Percentiles rank a stretch among this genome's conserved stretches.
Evolutionary conservation across 192 early-diverging fungal species (phyloP).

Genomic region (Coemansia sp.): DNA sequence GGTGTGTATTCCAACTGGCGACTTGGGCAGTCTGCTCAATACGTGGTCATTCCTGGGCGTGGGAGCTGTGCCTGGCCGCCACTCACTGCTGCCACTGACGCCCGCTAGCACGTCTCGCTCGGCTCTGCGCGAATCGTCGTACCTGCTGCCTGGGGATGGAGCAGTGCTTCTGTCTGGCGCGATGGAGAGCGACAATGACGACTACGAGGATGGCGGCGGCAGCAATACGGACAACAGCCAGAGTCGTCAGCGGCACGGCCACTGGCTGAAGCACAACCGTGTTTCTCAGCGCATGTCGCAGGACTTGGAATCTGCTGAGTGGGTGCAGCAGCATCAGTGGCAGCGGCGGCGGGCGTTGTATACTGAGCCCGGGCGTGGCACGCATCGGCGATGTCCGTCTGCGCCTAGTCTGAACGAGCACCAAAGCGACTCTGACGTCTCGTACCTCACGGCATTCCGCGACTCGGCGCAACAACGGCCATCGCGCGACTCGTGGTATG

Average conservation of each 20-base stretch:
- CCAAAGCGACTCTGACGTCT: conserved; percentile 3
- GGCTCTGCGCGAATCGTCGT: neutral
- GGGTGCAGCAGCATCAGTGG: conserved; percentile 17
- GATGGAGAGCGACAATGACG: conserved; percentile 1
- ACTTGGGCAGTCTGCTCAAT: conserved; percentile 36
- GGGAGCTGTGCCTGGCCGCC: neutral
- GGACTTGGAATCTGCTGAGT: neutral
- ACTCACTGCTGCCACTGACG: neutral
- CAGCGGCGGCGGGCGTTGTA: conserved; percentile 3
- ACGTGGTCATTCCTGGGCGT: conserved; percentile 31
- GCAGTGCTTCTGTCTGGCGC: neutral
- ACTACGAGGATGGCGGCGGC: neutral
- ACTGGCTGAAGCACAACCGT: neutral
- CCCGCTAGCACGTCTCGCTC: neutral
- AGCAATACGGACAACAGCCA: neutral
- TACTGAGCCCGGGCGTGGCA: neutral
- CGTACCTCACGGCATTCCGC: conserved; percentile 17
- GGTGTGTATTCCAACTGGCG: conserved; percentile 39
- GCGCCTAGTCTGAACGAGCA: conserved; percentile 26
- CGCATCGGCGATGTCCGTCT: conserved; percentile 21
- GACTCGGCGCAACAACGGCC: neutral
- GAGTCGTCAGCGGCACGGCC: neutral
- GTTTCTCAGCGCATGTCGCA: neutral
- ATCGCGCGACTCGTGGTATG: neutral
- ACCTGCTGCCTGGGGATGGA: neutral